Conservation (phyloP, 331 rosid species). For the Quercus tomentella region DNA sequence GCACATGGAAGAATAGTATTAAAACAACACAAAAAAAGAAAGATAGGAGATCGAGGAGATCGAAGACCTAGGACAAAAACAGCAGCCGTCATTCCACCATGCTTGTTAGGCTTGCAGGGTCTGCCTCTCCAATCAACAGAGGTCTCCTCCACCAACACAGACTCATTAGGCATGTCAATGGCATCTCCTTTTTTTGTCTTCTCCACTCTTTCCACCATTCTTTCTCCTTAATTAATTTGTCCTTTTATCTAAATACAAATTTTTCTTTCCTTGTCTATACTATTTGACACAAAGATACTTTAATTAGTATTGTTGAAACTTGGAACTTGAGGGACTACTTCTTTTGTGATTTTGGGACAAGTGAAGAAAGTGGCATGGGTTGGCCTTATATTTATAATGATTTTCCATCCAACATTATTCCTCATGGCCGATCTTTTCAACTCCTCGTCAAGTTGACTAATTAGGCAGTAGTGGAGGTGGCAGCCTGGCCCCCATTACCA, state of each 20-base stretch:
- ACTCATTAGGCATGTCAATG: background rate
- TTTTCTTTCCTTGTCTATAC: background rate
- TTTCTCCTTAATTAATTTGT: background rate
- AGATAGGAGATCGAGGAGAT: background rate
- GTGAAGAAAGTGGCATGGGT: background rate
- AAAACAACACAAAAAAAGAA: no score
- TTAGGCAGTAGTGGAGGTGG: constrained; percentile 2
- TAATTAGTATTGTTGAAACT: background rate
- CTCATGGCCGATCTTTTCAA: background rate
- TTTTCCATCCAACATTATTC: background rate
- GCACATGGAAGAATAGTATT: no score
- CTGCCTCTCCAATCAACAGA: constrained; percentile 64
- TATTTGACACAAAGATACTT: background rate
- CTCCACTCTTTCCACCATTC: background rate
- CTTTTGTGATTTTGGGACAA: constrained; percentile 12
- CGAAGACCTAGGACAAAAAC: constrained; percentile 54
- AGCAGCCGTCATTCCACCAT: constrained; percentile 70
- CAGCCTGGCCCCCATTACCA: background rate
- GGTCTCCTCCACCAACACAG: constrained; percentile 19
- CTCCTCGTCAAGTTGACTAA: constrained; percentile 3
- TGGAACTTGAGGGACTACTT: background rate
- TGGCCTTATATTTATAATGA: constrained; percentile 17
- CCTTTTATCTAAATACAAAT: background rate
- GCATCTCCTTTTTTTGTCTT: constrained; percentile 15
- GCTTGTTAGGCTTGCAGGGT: constrained; percentile 35